These are phyloP conservation scores for Diutina catenulata DNA, from an alignment of 1,139 yeast species.

Conservation along the genomic window DNA sequence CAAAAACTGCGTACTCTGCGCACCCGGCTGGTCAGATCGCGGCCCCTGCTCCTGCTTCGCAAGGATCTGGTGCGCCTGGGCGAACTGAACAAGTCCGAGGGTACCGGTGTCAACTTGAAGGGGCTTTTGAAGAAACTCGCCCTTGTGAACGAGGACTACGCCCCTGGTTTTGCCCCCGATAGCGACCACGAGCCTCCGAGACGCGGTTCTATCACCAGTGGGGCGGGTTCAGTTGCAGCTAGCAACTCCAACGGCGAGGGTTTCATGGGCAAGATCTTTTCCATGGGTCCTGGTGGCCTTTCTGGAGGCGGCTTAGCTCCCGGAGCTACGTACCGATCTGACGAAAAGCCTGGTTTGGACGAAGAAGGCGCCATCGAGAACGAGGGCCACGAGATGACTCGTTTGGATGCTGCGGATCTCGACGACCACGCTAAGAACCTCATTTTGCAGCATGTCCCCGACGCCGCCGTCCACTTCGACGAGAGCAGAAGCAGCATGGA, in stretches of 20 bases:
- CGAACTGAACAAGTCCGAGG: neutral
- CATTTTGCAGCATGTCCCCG: slow-evolving; percentile 27
- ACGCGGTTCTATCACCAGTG: no score
- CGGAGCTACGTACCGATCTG: neutral
- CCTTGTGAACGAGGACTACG: neutral
- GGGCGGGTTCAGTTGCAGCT: neutral
- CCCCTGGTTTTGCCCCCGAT: slow-evolving; percentile 2
- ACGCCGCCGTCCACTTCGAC: slow-evolving; percentile 6
- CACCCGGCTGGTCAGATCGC: no score
- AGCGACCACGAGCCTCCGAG: no score
- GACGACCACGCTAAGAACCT: slow-evolving; percentile 31
- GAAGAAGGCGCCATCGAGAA: slow-evolving; percentile 8
- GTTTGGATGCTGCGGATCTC: slow-evolving; percentile 22
- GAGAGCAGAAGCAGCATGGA: neutral
- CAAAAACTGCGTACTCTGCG: no score
- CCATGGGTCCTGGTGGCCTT: neutral
- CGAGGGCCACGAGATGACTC: slow-evolving; percentile 20
- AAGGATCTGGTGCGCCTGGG: no score
- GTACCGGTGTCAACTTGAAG: neutral
- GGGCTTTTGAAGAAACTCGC: neutral
- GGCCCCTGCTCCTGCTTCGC: no score
- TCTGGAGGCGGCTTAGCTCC: slow-evolving; percentile 4
- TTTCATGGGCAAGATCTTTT: slow-evolving; percentile 2
- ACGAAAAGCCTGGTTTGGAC: neutral
- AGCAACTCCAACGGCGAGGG: neutral